Percentiles rank a stretch among this genome's conserved stretches.
Conservation (phyloP, 495 filamentous ascomycete species). For the Platismatia glauca region DNA sequence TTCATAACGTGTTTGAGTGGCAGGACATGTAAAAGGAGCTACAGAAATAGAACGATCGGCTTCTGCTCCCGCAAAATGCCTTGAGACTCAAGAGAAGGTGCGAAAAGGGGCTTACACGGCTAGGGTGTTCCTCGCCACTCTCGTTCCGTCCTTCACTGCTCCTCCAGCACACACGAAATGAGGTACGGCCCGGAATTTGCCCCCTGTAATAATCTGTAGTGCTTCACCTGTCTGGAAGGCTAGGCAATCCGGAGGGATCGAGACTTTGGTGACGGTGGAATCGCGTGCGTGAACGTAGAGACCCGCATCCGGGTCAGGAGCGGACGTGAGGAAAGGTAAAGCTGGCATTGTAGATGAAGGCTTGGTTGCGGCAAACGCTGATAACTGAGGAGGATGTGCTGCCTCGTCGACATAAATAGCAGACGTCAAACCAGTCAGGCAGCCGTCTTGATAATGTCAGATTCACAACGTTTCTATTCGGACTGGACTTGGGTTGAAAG, state of each 20-base stretch:
- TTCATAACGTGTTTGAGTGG: neutral
- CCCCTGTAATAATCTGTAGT: conserved; percentile 76
- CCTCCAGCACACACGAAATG: conserved; percentile 81
- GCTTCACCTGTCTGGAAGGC: conserved; percentile 96
- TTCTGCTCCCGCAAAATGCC: neutral
- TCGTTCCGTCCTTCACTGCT: conserved; percentile 32
- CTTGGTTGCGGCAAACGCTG: conserved; percentile 23
- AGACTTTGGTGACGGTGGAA: conserved; percentile 70
- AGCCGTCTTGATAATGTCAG: conserved; percentile 51
- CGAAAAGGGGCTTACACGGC: conserved; percentile 45
- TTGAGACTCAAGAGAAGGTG: neutral
- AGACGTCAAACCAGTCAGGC: conserved; percentile 85
- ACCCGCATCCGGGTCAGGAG: conserved; percentile 76
- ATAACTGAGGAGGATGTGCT: conserved; percentile 35
- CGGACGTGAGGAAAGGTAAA: conserved; percentile 58
- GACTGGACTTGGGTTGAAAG: neutral
- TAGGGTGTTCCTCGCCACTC: conserved; percentile 81
- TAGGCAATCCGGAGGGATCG: conserved; percentile 81
- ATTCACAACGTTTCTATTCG: neutral
- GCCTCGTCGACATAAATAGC: conserved; percentile 93
- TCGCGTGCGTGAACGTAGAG: conserved; percentile 85
- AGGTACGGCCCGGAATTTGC: conserved; percentile 86
- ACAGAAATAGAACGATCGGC: too few species aligned
- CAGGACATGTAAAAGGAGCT: neutral
- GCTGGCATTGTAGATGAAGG: conserved; percentile 28